Base-by-base conservation (phyloP, 176 grass and related monocot species). In the Triticum timopheevii region DNA sequence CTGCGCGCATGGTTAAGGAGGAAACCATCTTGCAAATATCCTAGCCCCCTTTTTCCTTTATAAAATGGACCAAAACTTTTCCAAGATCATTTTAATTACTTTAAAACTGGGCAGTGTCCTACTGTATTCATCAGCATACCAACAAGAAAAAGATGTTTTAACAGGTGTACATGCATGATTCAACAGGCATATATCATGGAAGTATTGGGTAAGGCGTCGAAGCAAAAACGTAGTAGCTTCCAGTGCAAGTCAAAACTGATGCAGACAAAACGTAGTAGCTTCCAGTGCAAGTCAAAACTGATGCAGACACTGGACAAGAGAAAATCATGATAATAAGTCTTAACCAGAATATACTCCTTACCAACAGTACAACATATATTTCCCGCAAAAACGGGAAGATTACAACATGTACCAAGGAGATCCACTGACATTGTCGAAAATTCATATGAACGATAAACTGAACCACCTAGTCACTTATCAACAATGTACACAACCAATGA, bases 271-370 rank as follows among this genome's bases (percentile, higher is more conserved):
- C 87, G 16, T 79, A 35, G 34, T 6, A 64, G 15, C 74, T 88
- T 88, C 58, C 42, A 66, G 3, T 63, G 34, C 77, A 89, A 30
- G 28, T 30, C 68, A 80, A 85, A 84, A 75, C 65, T 9, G 44
- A 80, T 58, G 67, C 75, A 73, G 13, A 64, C 15, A 75, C 35
- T 20, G 25, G 12, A 20, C 61, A 77, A 38, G 62, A 23, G 63
- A 17, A 90, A 72, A 72, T 82, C 81, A 84, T 70, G 80, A 83
- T 25, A 50, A 38, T 74, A 80, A 73, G 83, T 80, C 63, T 49
- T 35, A 83, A 49, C 73, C 34, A 63, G 10, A 13, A 58, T 49
- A 50, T 34, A 87, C 39, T 39, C 61, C n/a, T 65, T 64, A n/a
- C 20, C 52, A 17, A 20, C 52, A 56, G 17, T 56, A 56, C 52